A percentile compares a stretch with the other conserved stretches of the same genome.
Evolutionary conservation across 106 monocot species (phyloP).

Genomic region (Platanthera zijinensis): DNA sequence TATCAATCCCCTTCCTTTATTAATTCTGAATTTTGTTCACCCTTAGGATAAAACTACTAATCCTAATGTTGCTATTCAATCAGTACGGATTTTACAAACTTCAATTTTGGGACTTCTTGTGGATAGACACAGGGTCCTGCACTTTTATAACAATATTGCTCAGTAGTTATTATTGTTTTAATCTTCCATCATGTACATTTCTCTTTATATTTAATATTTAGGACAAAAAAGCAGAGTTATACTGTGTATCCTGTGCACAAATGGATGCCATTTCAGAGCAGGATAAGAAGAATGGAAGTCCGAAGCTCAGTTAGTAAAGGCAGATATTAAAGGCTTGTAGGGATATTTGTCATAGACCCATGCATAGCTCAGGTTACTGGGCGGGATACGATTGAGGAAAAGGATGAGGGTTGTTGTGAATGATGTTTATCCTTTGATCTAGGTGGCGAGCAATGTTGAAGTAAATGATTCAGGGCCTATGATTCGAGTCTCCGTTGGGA

Average conservation of each 20-base stretch:
- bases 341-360: too few relatives aligned
- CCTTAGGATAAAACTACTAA: not conserved
- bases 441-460: too few relatives aligned
- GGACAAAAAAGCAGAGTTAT: not conserved
- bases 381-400: too few relatives aligned
- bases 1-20: constrained; percentile 13
- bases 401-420: too few relatives aligned
- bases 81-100: not conserved
- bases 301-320: too few relatives aligned
- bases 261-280: not conserved
- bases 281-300: not conserved
- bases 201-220: not conserved
- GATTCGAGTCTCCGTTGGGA: too few relatives aligned
- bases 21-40: constrained; percentile 1
- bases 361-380: too few relatives aligned
- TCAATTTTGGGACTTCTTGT: not conserved
- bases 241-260: not conserved
- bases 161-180: not conserved
- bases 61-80: not conserved
- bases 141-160: not conserved
- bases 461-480: too few relatives aligned
- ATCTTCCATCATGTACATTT: not conserved
- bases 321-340: too few relatives aligned
- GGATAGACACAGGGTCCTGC: not conserved
- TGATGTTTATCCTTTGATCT: too few relatives aligned